A percentile compares a stretch with the other conserved stretches of the same genome.
Evolutionary conservation across 441 rosid species (phyloP).

Genomic region (Pelargonium citronellum): DNA sequence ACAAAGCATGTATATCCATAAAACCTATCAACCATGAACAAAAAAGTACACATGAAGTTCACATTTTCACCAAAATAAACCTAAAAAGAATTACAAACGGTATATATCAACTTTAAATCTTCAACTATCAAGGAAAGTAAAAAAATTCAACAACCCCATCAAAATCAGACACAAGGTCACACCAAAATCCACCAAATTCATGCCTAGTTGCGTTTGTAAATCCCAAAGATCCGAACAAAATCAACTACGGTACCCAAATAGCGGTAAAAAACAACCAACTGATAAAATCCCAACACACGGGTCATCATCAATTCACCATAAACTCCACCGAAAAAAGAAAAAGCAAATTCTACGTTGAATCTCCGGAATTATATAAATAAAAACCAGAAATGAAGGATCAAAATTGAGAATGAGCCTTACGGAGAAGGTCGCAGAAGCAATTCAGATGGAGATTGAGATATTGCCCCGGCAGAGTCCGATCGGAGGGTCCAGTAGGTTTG

Average conservation of each 20-base stretch:
- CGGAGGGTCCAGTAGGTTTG: constrained; percentile 42
- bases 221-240: too few relatives aligned
- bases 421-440: constrained; percentile 19
- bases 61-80: neutral
- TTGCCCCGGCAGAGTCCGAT: constrained; percentile 29
- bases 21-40: neutral
- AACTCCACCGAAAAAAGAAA: constrained; percentile 1
- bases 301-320: neutral
- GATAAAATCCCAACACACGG: too few relatives aligned
- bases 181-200: constrained; percentile 2
- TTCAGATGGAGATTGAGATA: neutral
- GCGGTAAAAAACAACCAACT: too few relatives aligned
- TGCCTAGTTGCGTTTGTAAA: neutral
- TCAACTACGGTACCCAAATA: too few relatives aligned
- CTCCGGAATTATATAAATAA: neutral
- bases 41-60: neutral
- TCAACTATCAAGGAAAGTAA: neutral
- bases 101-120: neutral
- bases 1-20: neutral
- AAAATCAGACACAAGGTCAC: constrained; percentile 7
- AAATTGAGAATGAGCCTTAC: constrained; percentile 24
- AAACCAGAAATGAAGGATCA: too few relatives aligned
- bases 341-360: neutral
- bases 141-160: neutral
- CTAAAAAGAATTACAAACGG: neutral